A percentile compares a stretch with the other conserved stretches of the same genome.
phyloP scores from a whole-genome alignment of 2,329 filamentous ascomycete species.

The Macrophomina tecta region DNA sequence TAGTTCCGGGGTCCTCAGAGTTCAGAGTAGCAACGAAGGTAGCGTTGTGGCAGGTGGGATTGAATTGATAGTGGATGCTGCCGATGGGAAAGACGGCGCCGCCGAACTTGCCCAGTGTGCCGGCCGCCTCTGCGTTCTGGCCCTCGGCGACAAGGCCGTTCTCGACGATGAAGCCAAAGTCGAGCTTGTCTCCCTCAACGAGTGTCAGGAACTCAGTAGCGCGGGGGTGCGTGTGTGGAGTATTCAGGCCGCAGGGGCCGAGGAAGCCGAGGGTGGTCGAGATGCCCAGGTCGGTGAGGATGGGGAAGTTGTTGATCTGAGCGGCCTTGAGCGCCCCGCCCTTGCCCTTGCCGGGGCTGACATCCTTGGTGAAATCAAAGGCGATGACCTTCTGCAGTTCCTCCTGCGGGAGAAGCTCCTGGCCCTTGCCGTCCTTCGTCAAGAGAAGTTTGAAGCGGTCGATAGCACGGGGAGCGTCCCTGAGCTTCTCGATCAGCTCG shows the following conservation, averaged over 20 bases:
- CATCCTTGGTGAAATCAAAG: conserved; percentile 61
- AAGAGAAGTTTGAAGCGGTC: conserved; percentile 48
- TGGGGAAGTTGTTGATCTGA: conserved; percentile 48
- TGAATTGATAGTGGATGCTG: conserved; percentile 57
- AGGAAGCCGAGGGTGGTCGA: conserved; percentile 48
- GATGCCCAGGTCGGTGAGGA: conserved; percentile 47
- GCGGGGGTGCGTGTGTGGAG: conserved; percentile 56
- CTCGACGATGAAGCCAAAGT: conserved; percentile 55
- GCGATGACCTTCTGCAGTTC: conserved; percentile 57
- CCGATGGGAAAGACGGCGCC: conserved; percentile 57
- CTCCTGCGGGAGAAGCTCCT: conserved; percentile 40
- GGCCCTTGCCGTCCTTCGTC: conserved; percentile 33
- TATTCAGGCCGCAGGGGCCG: conserved; percentile 55
- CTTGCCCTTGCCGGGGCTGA: conserved; percentile 12
- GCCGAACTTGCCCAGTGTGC: conserved; percentile 48
- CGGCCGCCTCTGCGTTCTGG: conserved; percentile 46
- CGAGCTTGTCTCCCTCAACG: conserved; percentile 46
- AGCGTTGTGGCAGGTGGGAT: conserved; percentile 52
- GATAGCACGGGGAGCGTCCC: conserved; percentile 43
- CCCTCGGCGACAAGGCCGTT: conserved; percentile 47
- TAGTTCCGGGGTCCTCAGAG: conserved; percentile 51
- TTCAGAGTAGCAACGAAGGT: conserved; percentile 53
- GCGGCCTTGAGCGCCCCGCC: conserved; percentile 30
- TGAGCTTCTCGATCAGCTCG: conserved; percentile 39
- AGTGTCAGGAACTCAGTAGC: conserved; percentile 57